These are phyloP conservation scores for Debaryomyces psychrophilus DNA, from an alignment of 1,139 yeast genomes.

Conservation along the genomic window DNA sequence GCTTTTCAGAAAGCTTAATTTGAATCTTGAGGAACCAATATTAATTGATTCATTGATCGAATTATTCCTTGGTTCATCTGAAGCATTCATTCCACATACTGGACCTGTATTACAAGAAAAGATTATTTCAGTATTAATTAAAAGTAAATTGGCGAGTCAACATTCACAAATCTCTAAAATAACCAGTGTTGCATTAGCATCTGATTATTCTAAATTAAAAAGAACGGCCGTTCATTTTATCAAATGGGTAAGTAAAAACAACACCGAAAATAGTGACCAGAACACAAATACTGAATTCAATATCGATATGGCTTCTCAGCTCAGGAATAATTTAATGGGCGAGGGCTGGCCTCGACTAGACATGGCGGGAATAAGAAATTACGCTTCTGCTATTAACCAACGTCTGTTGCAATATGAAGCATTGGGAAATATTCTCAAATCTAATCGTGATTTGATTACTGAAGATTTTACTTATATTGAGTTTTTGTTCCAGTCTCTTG, in stretches of 20 bases:
- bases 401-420: slow-evolving; percentile 78
- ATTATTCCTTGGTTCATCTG: slow-evolving; percentile 51
- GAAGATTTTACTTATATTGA: slow-evolving; percentile 56
- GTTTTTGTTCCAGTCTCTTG: slow-evolving; percentile 74
- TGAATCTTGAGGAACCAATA: slow-evolving; percentile 53
- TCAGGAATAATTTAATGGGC: slow-evolving; percentile 52
- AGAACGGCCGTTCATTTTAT: slow-evolving; percentile 63
- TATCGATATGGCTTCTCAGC: slow-evolving; percentile 48
- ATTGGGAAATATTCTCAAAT: slow-evolving; percentile 63
- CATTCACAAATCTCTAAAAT: slow-evolving; percentile 42
- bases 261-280: slow-evolving; percentile 20
- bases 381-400: slow-evolving; percentile 36
- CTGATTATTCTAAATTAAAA: slow-evolving; percentile 50
- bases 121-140: slow-evolving; percentile 54
- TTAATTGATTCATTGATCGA: slow-evolving; percentile 48
- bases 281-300: slow-evolving; percentile 28
- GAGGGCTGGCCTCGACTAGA: slow-evolving; percentile 65
- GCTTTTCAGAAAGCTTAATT: slow-evolving; percentile 50
- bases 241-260: slow-evolving; percentile 47
- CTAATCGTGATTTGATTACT: slow-evolving; percentile 47
- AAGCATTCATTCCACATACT: slow-evolving; percentile 51
- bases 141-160: slow-evolving; percentile 54
- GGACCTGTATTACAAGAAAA: slow-evolving; percentile 58
- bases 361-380: slow-evolving; percentile 28
- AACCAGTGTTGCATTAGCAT: slow-evolving; percentile 59